Evolutionary conservation across 1,139 yeast species (phyloP).

Genomic region (Tardiomyces digboiensis): DNA sequence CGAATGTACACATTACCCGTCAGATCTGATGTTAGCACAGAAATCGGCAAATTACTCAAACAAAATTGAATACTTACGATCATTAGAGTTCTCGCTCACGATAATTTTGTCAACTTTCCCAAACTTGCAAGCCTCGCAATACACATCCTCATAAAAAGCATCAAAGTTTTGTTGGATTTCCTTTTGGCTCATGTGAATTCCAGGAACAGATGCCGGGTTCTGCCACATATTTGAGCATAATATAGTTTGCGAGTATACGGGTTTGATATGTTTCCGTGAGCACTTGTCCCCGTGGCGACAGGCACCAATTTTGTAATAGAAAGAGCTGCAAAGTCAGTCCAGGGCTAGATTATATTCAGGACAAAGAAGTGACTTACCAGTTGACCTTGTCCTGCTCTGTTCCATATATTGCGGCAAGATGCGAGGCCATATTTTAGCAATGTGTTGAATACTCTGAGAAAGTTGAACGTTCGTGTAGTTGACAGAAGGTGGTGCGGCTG

Average conservation of each 20-base stretch:
- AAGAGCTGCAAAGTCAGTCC: constrained; percentile 28
- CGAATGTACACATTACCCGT: constrained; percentile 79
- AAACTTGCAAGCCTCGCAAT: constrained; percentile 48
- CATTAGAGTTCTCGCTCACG: constrained; percentile 77
- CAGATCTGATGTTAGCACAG: too few relatives aligned
- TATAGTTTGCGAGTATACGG: constrained; percentile 58
- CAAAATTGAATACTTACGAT: too few relatives aligned
- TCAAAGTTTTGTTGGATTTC: constrained; percentile 49
- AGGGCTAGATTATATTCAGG: neutral
- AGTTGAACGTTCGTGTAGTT: too few relatives aligned
- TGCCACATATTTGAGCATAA: constrained; percentile 61
- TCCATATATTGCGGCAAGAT: constrained; percentile 31
- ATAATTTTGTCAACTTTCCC: constrained; percentile 58
- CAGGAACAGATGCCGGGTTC: constrained; percentile 39
- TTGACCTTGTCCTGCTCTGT: constrained; percentile 35
- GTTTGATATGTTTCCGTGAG: constrained; percentile 65
- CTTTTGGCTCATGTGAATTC: constrained; percentile 20
- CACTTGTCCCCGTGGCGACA: constrained; percentile 93
- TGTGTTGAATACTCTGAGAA: too few relatives aligned
- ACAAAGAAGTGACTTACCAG: constrained; percentile 16
- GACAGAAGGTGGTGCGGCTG: neutral
- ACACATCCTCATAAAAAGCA: constrained; percentile 65
- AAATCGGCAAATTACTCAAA: too few relatives aligned
- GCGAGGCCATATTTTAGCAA: constrained; percentile 31
- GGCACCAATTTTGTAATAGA: constrained; percentile 81